Conservation (phyloP, 345 rosid species). For the Syzygium aromaticum region DNA sequence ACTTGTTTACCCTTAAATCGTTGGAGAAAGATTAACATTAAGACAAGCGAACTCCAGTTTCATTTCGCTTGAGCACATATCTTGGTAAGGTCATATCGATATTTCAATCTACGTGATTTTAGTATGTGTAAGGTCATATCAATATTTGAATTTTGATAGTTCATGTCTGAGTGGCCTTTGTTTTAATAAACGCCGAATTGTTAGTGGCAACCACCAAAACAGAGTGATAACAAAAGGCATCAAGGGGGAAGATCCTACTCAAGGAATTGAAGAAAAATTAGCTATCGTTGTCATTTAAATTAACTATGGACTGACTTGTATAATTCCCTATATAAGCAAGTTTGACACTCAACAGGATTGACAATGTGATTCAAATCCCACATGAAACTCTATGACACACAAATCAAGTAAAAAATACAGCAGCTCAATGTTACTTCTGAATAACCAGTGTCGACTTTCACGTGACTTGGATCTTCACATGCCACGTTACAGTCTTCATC, state of each 20-base stretch:
- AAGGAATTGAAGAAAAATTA: not conserved
- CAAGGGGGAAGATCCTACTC: not conserved
- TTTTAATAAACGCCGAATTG: not conserved
- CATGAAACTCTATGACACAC: not conserved
- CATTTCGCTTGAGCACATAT: not conserved
- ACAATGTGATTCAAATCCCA: not conserved
- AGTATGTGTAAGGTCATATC: not conserved
- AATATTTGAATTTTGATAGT: not conserved
- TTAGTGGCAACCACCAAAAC: not conserved
- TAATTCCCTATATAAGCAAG: not conserved
- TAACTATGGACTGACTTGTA: not conserved
- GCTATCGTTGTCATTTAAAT: not conserved
- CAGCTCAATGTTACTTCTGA: not conserved
- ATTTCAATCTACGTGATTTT: not conserved
- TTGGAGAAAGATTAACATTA: not conserved
- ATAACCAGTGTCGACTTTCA: not conserved
- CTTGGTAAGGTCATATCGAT: not conserved
- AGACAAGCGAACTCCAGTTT: not conserved
- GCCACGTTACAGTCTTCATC: not conserved
- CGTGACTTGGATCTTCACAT: not conserved
- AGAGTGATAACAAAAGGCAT: not conserved
- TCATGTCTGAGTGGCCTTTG: not conserved
- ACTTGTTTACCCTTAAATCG: not conserved
- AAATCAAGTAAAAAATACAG: not conserved
- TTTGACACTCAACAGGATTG: not conserved